A percentile compares a stretch with the other conserved stretches of the same genome.
phyloP scores from a whole-genome alignment of 1,139 yeast genomes.

The Nakaseomyces delphensis region DNA sequence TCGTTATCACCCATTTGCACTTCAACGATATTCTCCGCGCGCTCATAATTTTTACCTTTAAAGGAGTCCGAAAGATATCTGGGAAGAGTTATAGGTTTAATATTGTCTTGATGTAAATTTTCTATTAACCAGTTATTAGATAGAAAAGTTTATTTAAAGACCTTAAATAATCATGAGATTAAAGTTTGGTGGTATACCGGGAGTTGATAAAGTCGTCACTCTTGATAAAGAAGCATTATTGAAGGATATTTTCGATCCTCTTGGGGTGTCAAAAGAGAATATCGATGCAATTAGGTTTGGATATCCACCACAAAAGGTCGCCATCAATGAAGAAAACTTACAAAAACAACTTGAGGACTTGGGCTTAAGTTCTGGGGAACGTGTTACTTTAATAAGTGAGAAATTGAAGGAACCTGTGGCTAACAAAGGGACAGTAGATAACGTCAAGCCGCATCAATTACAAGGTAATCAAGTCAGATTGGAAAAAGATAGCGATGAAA shows the following conservation, averaged over 20 bases:
- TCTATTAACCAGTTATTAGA: too few species aligned
- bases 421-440: too few species aligned
- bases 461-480: conserved; percentile 11
- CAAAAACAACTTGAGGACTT: conserved; percentile 30
- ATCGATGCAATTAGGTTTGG: conserved; percentile 40
- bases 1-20: too few species aligned
- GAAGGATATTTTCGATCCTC: conserved; percentile 15
- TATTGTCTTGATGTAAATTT: too few species aligned
- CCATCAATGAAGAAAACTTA: conserved; percentile 20
- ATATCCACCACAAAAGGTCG: conserved; percentile 50
- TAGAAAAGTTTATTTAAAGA: background rate
- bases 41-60: too few species aligned
- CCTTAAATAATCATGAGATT: conserved; percentile 23
- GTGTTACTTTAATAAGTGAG: conserved; percentile 31
- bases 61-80: too few species aligned
- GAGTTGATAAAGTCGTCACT: conserved; percentile 20
- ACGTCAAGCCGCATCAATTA: conserved; percentile 8
- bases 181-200: conserved; percentile 18
- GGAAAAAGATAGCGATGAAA: conserved; percentile 11
- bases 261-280: conserved; percentile 9
- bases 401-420: background rate
- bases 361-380: conserved; percentile 53
- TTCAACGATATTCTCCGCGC: too few species aligned
- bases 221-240: conserved; percentile 24
- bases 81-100: too few species aligned